A percentile compares a stretch with the other conserved stretches of the same genome.
These are phyloP conservation scores for Boletus barrowsii DNA, from an alignment of 768 basidiomycete species.

Conservation along the genomic window DNA sequence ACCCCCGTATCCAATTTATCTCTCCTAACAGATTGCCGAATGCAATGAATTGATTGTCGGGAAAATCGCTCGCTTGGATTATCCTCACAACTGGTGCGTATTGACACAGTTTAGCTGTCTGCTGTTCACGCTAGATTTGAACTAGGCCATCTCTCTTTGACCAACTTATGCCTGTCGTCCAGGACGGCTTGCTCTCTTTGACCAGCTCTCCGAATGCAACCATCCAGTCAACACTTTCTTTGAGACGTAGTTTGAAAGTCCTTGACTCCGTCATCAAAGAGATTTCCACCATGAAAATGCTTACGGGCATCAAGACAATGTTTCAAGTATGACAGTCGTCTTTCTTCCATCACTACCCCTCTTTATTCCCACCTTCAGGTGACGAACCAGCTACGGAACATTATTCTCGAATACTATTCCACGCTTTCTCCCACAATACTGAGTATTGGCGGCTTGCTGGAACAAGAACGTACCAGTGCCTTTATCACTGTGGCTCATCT, in stretches of 20 bases:
- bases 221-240: constrained; percentile 41
- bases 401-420: constrained; percentile 63
- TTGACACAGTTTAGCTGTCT: neutral
- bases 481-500: constrained; percentile 61
- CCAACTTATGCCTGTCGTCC: constrained; percentile 53
- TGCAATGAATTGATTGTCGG: constrained; percentile 73
- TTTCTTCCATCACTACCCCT: neutral
- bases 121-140: neutral
- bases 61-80: constrained; percentile 78
- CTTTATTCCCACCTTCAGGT: constrained; percentile 15
- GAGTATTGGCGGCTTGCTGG: constrained; percentile 34
- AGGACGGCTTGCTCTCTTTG: constrained; percentile 49
- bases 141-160: constrained; percentile 26
- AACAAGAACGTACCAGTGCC: constrained; percentile 38
- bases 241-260: constrained; percentile 62
- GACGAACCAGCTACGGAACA: constrained; percentile 39
- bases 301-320: constrained; percentile 64
- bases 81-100: constrained; percentile 65
- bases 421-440: constrained; percentile 40
- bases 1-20: neutral
- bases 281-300: constrained; percentile 67
- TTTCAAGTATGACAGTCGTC: constrained; percentile 42
- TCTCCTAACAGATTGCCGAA: constrained; percentile 54
- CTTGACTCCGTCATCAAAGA: constrained; percentile 70
- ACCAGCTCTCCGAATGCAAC: constrained; percentile 42